These are phyloP conservation scores for Allantophomopsis lycopodina DNA, from an alignment of 2,329 filamentous ascomycete genomes.

Conservation along the genomic window DNA sequence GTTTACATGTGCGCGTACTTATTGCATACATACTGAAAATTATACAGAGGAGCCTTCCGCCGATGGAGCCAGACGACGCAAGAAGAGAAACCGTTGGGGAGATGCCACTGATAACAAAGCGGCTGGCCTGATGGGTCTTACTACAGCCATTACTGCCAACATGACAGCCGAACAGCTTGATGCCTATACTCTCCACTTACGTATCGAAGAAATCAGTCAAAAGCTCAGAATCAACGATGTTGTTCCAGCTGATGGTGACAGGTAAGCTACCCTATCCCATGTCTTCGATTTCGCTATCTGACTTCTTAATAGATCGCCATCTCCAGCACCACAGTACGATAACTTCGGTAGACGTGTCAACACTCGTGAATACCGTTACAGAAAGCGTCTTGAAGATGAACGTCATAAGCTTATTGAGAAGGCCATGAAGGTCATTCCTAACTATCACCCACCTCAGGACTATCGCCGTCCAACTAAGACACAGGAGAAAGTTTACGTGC, in stretches of 20 bases:
- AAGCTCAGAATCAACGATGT: conserved; percentile 99
- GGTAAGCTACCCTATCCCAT: conserved; percentile 41
- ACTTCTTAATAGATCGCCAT: conserved; percentile 60
- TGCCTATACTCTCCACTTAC: conserved; percentile 88
- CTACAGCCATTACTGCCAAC: conserved; percentile 89
- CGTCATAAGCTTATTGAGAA: conserved; percentile 98
- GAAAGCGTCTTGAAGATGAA: conserved; percentile 95
- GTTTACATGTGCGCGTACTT: conserved; percentile 15
- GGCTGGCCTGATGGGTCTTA: conserved; percentile 91
- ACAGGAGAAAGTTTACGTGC: conserved; percentile 99
- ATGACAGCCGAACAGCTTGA: conserved; percentile 99
- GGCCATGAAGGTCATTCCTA: conserved; percentile 98
- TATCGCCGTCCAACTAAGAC: conserved; percentile 99
- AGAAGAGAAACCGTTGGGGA: conserved; percentile 98
- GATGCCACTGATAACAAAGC: conserved; percentile 98
- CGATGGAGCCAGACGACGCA: conserved; percentile 66
- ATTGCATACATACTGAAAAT: conserved; percentile 5
- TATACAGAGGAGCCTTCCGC: conserved; percentile 12
- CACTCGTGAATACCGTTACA: conserved; percentile 95
- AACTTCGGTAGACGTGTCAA: conserved; percentile 99
- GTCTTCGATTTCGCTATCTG: conserved; percentile 2
- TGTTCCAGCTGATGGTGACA: conserved; percentile 87
- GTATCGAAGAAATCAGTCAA: conserved; percentile 98
- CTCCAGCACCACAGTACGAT: conserved; percentile 92
- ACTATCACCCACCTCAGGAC: conserved; percentile 97